These are phyloP conservation scores for Mucor sp. DNA, from an alignment of 371 early-diverging fungal genomes.

Conservation along the genomic window DNA sequence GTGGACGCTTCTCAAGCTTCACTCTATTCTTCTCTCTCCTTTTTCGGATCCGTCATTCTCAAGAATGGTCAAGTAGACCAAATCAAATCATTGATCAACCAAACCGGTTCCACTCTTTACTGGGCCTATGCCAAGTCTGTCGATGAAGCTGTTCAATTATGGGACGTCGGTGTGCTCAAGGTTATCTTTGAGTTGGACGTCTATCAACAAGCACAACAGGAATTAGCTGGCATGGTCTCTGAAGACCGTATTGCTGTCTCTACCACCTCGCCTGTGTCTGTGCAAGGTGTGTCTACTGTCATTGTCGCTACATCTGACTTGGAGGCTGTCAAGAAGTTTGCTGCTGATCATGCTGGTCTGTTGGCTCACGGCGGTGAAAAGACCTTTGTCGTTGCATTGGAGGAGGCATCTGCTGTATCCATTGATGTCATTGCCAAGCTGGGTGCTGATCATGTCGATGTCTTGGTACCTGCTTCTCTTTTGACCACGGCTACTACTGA, in stretches of 20 bases:
- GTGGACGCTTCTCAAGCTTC: conserved; percentile 22
- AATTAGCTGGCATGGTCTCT: conserved; percentile 34
- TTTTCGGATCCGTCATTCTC: conserved; percentile 35
- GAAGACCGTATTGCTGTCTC: conserved; percentile 50
- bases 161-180: conserved; percentile 67
- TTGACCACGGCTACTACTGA: conserved; percentile 37
- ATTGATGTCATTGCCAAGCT: conserved; percentile 40
- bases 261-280: background rate
- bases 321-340: conserved; percentile 11
- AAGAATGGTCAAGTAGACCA: conserved; percentile 41
- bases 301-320: conserved; percentile 17
- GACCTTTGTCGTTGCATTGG: conserved; percentile 44
- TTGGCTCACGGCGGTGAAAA: conserved; percentile 46
- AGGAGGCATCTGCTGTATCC: conserved; percentile 12
- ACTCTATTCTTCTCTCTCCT: conserved; percentile 31
- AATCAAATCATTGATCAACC: conserved; percentile 38
- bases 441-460: conserved; percentile 41
- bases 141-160: conserved; percentile 56
- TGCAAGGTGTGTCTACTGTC: conserved; percentile 24
- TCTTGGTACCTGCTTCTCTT: conserved; percentile 35
- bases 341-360: conserved; percentile 25
- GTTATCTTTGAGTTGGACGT: conserved; percentile 51
- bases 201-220: conserved; percentile 24
- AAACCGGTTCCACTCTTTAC: conserved; percentile 52
- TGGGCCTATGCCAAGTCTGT: conserved; percentile 53